Evolutionary conservation across 495 filamentous ascomycete genomes (phyloP), one percentile per base, ranked within the genome.

Genomic region (Podospora fimiseda): DNA sequence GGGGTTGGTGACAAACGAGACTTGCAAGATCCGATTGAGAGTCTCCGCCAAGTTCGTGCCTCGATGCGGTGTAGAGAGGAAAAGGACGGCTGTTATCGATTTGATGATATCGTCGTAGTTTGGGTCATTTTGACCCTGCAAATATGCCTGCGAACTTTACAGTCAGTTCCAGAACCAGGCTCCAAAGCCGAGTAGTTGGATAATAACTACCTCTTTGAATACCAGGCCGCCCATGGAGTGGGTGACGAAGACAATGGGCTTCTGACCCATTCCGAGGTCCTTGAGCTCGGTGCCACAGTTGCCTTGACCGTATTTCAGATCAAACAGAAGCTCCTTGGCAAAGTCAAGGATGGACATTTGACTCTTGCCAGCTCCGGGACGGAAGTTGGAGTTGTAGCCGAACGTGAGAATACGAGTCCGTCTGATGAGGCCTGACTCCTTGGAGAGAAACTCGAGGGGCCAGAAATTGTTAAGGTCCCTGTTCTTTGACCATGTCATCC

Each of bases 91-190:
- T 14, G 16, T 20, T 11, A 13, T 9, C 8, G n/a, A 6, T n/a
- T 60, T 45, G 23, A 71, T 57, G 19, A 77, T 68, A 13, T 43
- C 30, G 41, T 67, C 20, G 43, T 74, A 78, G 6, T 64, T 42
- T 0, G 53, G 51, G 24, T 79, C 72, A 19, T 69, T 63, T 40
- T 65, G 63, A 19, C 67, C 74, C 7, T 65, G 63, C 2, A 77
- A 50, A 51, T 70, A 72, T 20, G 57, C 59, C 55, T 60, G 30
- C 6, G 1, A n/a, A n/a, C n/a, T n/a, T n/a, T n/a, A n/a, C n/a
- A n/a, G n/a, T n/a, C n/a, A n/a, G n/a, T n/a, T n/a, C n/a, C n/a
- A n/a, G n/a, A n/a, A n/a, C n/a, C n/a, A n/a, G n/a, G n/a, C n/a
- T n/a, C n/a, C n/a, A n/a, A n/a, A n/a, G n/a, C n/a, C 13, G 20